Conservation (phyloP, 352 stramenopile genomes). For the Globisporangium abappressorium region DNA sequence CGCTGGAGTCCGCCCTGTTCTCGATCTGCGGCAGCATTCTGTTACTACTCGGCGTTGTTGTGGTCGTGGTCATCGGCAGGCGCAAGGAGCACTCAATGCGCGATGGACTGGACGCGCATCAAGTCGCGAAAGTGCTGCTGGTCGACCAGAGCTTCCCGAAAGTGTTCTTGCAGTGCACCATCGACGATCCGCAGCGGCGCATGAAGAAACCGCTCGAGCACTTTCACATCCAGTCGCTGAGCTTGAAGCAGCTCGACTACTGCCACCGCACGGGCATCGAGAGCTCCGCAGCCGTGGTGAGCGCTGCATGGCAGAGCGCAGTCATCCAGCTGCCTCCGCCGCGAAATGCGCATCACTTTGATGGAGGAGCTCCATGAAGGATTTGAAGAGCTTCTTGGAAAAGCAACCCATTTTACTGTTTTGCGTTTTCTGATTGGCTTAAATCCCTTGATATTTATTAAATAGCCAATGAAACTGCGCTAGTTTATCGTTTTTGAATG, state of each 20-base stretch:
- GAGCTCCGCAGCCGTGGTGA: background rate
- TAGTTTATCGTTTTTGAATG: background rate
- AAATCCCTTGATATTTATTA: background rate
- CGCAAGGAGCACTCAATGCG: slow-evolving; percentile 24
- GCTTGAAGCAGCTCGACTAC: slow-evolving; percentile 28
- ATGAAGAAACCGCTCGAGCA: slow-evolving; percentile 20
- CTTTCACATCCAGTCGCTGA: slow-evolving; percentile 29
- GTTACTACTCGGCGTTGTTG: slow-evolving; percentile 16
- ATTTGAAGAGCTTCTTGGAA: background rate
- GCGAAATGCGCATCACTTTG: background rate
- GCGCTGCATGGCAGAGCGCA: background rate
- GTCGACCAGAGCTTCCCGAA: slow-evolving; percentile 31
- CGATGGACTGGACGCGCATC: slow-evolving; percentile 25
- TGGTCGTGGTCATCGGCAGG: slow-evolving; percentile 19
- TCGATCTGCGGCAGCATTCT: slow-evolving; percentile 24
- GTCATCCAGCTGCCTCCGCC: slow-evolving; percentile 8
- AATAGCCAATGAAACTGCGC: background rate
- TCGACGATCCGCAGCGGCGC: slow-evolving; percentile 17
- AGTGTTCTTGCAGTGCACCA: slow-evolving; percentile 34
- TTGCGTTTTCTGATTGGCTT: slow-evolving; percentile 1
- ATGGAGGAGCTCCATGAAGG: background rate
- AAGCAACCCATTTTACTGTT: background rate
- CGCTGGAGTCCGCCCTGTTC: slow-evolving; percentile 29
- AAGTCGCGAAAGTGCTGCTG: slow-evolving; percentile 41
- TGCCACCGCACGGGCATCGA: background rate